phyloP scores from a whole-genome alignment of 1,284 basidiomycete genomes.

The Cryptococcus hybrid region DNA sequence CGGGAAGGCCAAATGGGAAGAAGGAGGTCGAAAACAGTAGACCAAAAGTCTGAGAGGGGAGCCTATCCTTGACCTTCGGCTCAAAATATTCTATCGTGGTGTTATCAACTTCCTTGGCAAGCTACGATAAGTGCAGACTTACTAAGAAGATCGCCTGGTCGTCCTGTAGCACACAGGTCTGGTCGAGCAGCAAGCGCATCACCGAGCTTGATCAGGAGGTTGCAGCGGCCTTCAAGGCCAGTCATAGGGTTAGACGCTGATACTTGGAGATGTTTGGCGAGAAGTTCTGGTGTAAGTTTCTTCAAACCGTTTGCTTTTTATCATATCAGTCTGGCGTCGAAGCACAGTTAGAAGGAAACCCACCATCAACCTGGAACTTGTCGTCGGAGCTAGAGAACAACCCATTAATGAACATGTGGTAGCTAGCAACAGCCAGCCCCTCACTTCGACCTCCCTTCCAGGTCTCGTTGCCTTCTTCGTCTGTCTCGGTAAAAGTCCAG shows the following conservation, averaged over 20 bases:
- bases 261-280: slow-evolving; percentile 78
- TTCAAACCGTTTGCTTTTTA: slow-evolving; percentile 66
- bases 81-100: slow-evolving; percentile 23
- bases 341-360: slow-evolving; percentile 13
- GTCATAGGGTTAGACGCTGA: slow-evolving; percentile 75
- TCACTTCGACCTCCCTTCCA: slow-evolving; percentile 73
- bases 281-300: slow-evolving; percentile 61
- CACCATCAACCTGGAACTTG: slow-evolving; percentile 76
- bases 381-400: slow-evolving; percentile 70
- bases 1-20: slow-evolving; percentile 87
- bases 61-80: slow-evolving; percentile 12
- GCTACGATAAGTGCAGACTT: slow-evolving; percentile 19
- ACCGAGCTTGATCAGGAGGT: slow-evolving; percentile 70
- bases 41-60: slow-evolving; percentile 70
- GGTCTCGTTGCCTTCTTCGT: slow-evolving; percentile 9
- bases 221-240: slow-evolving; percentile 80
- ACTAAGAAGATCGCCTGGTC: slow-evolving; percentile 83
- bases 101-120: not conserved
- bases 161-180: slow-evolving; percentile 62
- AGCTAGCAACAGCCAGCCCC: slow-evolving; percentile 86
- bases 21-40: slow-evolving; percentile 75
- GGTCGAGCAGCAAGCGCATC: slow-evolving; percentile 64
- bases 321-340: not conserved
- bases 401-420: slow-evolving; percentile 83
- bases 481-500: slow-evolving; percentile 73